Evolutionary conservation across 192 early-diverging fungal genomes (phyloP).

Genomic region (Backusella tuberculispora): DNA sequence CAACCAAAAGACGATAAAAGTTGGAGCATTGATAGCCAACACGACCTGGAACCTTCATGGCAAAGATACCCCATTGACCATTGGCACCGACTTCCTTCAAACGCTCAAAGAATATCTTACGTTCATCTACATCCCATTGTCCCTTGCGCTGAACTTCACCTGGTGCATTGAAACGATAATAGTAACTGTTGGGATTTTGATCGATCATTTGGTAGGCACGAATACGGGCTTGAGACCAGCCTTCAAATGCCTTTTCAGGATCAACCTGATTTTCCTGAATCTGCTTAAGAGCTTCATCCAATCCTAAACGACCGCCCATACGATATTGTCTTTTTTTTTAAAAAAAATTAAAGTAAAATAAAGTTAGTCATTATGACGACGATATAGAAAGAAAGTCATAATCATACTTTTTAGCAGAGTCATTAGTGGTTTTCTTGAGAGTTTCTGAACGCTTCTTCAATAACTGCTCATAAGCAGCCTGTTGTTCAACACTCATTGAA

Average conservation of each 20-base stretch:
- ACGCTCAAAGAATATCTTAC: slow-evolving; percentile 82
- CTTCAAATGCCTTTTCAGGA: slow-evolving; percentile 88
- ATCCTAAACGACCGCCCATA: slow-evolving; percentile 71
- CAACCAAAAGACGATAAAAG: slow-evolving; percentile 91
- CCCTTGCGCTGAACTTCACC: slow-evolving; percentile 94
- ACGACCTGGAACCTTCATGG: slow-evolving; percentile 92
- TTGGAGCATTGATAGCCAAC: slow-evolving; percentile 99
- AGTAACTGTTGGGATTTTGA: slow-evolving; percentile 95
- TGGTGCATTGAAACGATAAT: slow-evolving; percentile 97
- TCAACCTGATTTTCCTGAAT: slow-evolving; percentile 79
- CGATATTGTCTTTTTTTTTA: slow-evolving; percentile 59
- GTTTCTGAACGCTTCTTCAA: slow-evolving; percentile 82
- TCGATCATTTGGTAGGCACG: slow-evolving; percentile 93
- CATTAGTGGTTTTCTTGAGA: slow-evolving; percentile 80
- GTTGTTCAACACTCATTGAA: slow-evolving; percentile 82
- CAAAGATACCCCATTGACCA: slow-evolving; percentile 98
- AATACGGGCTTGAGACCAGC: slow-evolving; percentile 94
- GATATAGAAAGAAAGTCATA: not conserved
- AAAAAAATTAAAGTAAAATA: not conserved
- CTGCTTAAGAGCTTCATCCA: slow-evolving; percentile 92
- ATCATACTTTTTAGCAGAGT: slow-evolving; percentile 69
- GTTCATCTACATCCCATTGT: slow-evolving; percentile 88
- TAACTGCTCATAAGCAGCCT: slow-evolving; percentile 83
- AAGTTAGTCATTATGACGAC: not conserved
- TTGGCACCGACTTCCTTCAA: slow-evolving; percentile 89